Percentiles rank a stretch among this genome's conserved stretches.
These are phyloP conservation scores for Nemania abortiva DNA, from an alignment of 2,329 filamentous ascomycete genomes.

Conservation along the genomic window DNA sequence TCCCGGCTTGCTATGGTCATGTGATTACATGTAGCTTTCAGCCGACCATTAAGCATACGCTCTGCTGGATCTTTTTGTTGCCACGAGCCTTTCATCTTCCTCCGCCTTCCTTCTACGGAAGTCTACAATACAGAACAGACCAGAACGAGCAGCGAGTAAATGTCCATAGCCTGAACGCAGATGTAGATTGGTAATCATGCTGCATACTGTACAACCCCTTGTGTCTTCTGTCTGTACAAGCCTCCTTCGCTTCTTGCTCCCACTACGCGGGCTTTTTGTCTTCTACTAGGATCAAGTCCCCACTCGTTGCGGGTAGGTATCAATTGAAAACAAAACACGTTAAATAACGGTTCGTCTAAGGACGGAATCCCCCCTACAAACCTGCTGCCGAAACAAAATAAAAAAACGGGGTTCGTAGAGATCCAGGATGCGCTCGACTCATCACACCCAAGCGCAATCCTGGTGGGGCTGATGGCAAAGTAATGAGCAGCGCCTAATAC, in stretches of 20 bases:
- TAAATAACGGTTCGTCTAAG: constrained; percentile 11
- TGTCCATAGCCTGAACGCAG: constrained; percentile 14
- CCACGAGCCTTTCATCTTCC: neutral
- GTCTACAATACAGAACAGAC: constrained; percentile 10
- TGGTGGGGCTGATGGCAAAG: neutral
- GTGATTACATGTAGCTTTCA: neutral
- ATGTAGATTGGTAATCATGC: constrained; percentile 28
- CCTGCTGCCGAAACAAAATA: constrained; percentile 14
- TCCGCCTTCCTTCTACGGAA: neutral
- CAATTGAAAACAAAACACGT: constrained; percentile 29
- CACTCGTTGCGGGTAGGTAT: constrained; percentile 28
- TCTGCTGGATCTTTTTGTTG: neutral
- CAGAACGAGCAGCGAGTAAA: neutral
- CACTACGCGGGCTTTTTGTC: constrained; percentile 8
- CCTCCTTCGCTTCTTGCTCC: neutral
- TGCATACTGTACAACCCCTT: constrained; percentile 32
- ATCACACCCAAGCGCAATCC: neutral
- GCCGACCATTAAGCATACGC: neutral
- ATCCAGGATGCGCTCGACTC: constrained; percentile 11
- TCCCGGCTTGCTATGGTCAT: neutral
- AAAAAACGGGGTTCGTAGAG: neutral
- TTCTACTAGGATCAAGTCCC: constrained; percentile 25
- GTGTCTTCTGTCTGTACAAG: constrained; percentile 5
- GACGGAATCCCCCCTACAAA: constrained; percentile 9
- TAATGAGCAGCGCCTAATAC: neutral